These are phyloP conservation scores for Jaminaea rosea DNA, from an alignment of 1,284 basidiomycete species.

Conservation along the genomic window DNA sequence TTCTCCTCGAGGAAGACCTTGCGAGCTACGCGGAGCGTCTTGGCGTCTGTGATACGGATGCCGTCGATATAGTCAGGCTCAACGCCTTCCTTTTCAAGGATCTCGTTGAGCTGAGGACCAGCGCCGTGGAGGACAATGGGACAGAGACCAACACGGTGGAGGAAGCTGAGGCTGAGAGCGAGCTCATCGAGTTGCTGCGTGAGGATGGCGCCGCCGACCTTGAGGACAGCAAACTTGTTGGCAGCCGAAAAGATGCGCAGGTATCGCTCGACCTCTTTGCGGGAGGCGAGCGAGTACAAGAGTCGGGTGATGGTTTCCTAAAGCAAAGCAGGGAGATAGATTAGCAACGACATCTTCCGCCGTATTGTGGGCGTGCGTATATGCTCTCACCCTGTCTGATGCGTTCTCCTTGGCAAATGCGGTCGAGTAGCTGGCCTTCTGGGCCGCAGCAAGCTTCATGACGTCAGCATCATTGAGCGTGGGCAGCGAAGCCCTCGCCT, in stretches of 20 bases:
- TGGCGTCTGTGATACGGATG: slow-evolving; percentile 46
- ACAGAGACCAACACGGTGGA: slow-evolving; percentile 46
- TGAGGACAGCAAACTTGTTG: slow-evolving; percentile 47
- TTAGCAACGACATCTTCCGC: neutral
- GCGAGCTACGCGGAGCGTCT: slow-evolving; percentile 44
- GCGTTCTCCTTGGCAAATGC: slow-evolving; percentile 24
- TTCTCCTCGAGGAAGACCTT: slow-evolving; percentile 47
- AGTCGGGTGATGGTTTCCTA: slow-evolving; percentile 45
- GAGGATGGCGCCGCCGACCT: slow-evolving; percentile 46
- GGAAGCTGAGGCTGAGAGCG: slow-evolving; percentile 43
- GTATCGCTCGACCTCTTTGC: slow-evolving; percentile 46
- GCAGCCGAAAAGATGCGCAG: slow-evolving; percentile 46
- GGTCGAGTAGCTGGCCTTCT: slow-evolving; percentile 16
- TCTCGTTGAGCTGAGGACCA: slow-evolving; percentile 46
- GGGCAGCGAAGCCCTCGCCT: neutral
- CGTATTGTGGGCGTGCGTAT: neutral
- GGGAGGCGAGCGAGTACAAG: slow-evolving; percentile 46
- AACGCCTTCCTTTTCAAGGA: slow-evolving; percentile 45
- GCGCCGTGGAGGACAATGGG: slow-evolving; percentile 46
- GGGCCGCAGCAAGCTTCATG: neutral
- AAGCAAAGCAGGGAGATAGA: neutral
- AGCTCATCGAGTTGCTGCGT: slow-evolving; percentile 46
- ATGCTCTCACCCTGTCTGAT: slow-evolving; percentile 17
- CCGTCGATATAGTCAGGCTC: slow-evolving; percentile 47
- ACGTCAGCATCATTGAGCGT: neutral